Evolutionary conservation across 768 basidiomycete species (phyloP), one percentile per base, ranked within the genome.

Genomic region (Boletus rubroflammeus): DNA sequence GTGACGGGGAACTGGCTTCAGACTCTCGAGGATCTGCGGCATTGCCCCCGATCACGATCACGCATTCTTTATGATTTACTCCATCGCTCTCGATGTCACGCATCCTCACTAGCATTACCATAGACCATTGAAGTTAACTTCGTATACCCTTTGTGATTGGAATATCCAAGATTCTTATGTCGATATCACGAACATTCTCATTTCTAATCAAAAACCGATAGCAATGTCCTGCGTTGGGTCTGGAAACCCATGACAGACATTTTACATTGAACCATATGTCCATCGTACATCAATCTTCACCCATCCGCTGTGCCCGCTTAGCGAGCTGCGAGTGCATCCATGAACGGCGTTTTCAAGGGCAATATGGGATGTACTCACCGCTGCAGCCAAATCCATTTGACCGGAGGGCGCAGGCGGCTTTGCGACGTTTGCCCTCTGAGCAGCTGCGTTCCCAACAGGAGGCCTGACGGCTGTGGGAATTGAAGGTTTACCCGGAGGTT

Each of bases 331-430:
- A 53, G 40, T 50, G 23, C 25, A 53, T 50, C 15, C 41, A 44
- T 59, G 29, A 55, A 47, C 21, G 43, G 13, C 9, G 1, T 21
- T 17, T 10, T 11, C 35, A 26, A 32, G 1, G 15, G 6, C 19
- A 40, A 38, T 13, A 39, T 26, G 44, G 7, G 47, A 51, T 31
- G 15, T 51, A 54, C 88, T 76, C 61, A 94, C 89, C 46, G 82
- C 86, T 58, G 92, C 90, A 54, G 93, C 90, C 57, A 94, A 73
- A 72, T 93, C 93, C 72, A 90, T 58, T 63, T 93, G 90, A 15
- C 79, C 81, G 31, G 79, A 79, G 4, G 74, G 70, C 6, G 78
- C 79, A 36, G 72, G 70, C 44, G 73, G 72, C 36, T 75, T 75
- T 58, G 75, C 78, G 19, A 69, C 65, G 15, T 64, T 74, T 25